A percentile compares a stretch with the other conserved stretches of the same genome.
These are phyloP conservation scores for Dactylorhiza incarnata DNA, from an alignment of 106 monocot species.

Conservation along the genomic window DNA sequence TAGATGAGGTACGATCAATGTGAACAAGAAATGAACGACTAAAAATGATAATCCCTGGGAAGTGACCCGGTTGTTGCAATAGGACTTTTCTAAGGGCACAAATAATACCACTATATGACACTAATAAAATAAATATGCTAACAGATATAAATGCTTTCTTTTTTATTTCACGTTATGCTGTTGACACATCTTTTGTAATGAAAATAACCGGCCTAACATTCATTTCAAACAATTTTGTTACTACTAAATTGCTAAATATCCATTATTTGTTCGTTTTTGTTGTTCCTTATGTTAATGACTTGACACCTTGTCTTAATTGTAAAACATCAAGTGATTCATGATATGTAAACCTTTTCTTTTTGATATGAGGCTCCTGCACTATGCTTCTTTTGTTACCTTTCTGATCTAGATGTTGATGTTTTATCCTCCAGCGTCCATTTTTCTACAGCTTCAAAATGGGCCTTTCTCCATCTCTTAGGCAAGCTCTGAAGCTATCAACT, in stretches of 20 bases:
- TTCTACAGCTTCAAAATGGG: constrained; percentile 94
- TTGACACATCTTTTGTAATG: neutral
- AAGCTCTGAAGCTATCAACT: constrained; percentile 61
- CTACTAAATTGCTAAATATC: neutral
- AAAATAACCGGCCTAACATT: neutral
- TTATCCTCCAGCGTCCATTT: constrained; percentile 67
- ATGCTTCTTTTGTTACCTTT: neutral
- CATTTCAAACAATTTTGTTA: neutral
- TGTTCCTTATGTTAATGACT: neutral
- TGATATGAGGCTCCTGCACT: neutral
- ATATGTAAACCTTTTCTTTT: neutral
- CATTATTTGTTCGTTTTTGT: neutral
- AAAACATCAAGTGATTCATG: neutral
- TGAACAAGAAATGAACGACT: no score
- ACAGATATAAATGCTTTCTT: neutral
- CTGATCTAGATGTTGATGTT: neutral
- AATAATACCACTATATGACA: no score
- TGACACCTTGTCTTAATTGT: neutral
- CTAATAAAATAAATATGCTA: no score
- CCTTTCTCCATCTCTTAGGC: constrained; percentile 37
- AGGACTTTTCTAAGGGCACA: no score
- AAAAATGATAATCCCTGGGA: no score
- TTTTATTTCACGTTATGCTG: neutral
- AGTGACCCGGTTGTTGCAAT: no score
- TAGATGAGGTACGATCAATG: no score